Conservation (phyloP, 768 basidiomycete genomes). For the Leccinum sublutescens region DNA sequence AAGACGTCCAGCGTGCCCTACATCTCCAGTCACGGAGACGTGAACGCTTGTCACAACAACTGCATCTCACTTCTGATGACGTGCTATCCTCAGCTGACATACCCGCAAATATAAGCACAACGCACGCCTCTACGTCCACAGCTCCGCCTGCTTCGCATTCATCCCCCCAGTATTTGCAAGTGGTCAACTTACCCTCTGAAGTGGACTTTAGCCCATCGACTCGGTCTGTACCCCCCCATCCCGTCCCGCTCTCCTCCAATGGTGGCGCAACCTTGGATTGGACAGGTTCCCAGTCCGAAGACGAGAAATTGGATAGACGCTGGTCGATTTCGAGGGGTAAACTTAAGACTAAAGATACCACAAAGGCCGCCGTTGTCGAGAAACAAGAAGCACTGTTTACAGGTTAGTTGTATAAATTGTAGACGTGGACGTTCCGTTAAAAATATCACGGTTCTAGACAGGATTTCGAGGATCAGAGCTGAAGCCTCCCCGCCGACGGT, state of each 20-base stretch:
- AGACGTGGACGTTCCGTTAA: neutral
- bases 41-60: constrained; percentile 45
- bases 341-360: constrained; percentile 58
- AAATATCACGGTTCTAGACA: constrained; percentile 41
- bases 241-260: constrained; percentile 67
- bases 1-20: constrained; percentile 76
- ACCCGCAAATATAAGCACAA: constrained; percentile 25
- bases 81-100: constrained; percentile 26
- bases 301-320: constrained; percentile 56
- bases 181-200: constrained; percentile 36
- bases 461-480: constrained; percentile 51
- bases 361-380: constrained; percentile 43
- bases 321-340: constrained; percentile 58
- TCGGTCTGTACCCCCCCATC: constrained; percentile 48
- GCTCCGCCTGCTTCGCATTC: constrained; percentile 13
- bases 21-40: constrained; percentile 73
- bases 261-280: constrained; percentile 74
- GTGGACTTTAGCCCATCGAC: constrained; percentile 73
- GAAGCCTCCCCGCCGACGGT: constrained; percentile 51
- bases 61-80: constrained; percentile 19
- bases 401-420: constrained; percentile 39
- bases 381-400: constrained; percentile 58
- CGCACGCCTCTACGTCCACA: constrained; percentile 34
- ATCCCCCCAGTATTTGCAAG: constrained; percentile 24
- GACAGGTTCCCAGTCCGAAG: constrained; percentile 54